Conservation (phyloP, 208 protist species). For the Sergeia podlipaevii region DNA sequence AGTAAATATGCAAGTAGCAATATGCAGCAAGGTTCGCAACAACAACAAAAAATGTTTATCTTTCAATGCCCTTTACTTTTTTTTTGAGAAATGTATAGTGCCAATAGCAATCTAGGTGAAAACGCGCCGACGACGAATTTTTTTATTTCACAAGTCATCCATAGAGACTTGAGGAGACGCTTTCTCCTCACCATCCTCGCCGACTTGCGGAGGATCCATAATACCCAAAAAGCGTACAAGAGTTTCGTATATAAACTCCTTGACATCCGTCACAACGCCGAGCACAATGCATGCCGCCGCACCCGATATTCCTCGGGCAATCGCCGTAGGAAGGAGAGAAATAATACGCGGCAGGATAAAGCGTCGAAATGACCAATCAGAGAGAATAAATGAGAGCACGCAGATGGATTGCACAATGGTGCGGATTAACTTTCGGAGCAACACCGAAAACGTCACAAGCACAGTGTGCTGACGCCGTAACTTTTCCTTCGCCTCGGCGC, state of each 20-base stretch:
- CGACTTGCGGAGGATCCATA: constrained; percentile 20
- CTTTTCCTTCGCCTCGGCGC: constrained; percentile 15
- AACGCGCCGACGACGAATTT: too few relatives aligned
- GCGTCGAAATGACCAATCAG: constrained; percentile 15
- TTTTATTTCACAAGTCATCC: too few relatives aligned
- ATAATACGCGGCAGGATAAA: constrained; percentile 35
- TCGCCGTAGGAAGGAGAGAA: constrained; percentile 32
- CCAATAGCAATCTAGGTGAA: too few relatives aligned
- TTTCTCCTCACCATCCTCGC: constrained; percentile 17
- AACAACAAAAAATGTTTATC: too few relatives aligned
- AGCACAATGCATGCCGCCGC: constrained; percentile 50
- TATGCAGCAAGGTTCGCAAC: too few relatives aligned
- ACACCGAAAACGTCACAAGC: constrained; percentile 42
- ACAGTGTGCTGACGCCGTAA: constrained; percentile 45
- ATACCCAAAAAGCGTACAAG: constrained; percentile 53
- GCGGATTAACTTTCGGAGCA: constrained; percentile 64
- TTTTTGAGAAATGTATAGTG: too few relatives aligned
- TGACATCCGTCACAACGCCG: constrained; percentile 72
- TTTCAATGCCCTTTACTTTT: too few relatives aligned
- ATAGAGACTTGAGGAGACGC: not conserved
- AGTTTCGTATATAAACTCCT: constrained; percentile 60
- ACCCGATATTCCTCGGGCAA: constrained; percentile 30
- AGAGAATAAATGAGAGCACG: constrained; percentile 21
- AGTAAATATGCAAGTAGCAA: too few relatives aligned
- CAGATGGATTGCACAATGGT: constrained; percentile 42